phyloP scores from a whole-genome alignment of 768 basidiomycete genomes.

The Leccinum fibrillosum region DNA sequence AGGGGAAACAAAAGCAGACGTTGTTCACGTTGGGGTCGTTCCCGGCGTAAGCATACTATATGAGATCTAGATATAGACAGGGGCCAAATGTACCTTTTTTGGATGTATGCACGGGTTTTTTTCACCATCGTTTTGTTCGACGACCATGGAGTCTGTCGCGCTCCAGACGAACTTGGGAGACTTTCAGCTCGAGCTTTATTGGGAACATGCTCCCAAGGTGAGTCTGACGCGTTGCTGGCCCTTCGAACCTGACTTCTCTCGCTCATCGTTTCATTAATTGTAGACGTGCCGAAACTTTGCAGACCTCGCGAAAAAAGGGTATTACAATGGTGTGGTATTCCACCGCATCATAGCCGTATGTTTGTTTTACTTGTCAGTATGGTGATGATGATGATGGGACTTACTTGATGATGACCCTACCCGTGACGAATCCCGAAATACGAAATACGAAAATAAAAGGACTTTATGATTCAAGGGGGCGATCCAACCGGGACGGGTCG shows the following conservation, averaged over 20 bases:
- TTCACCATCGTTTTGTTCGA: not conserved
- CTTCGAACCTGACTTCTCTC: not conserved
- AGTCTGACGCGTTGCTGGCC: not conserved
- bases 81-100: not conserved
- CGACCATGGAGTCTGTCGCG: not conserved
- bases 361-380: too few relatives aligned
- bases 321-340: not conserved
- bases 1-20: slow-evolving; percentile 83
- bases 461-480: not conserved
- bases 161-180: not conserved
- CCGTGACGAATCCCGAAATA: too few relatives aligned
- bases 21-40: slow-evolving; percentile 65
- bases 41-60: slow-evolving; percentile 28
- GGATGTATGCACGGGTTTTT: not conserved
- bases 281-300: not conserved
- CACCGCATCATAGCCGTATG: not conserved
- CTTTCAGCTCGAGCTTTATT: not conserved
- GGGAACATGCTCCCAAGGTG: not conserved
- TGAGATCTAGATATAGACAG: not conserved
- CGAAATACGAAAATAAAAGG: not conserved
- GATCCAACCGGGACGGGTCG: not conserved
- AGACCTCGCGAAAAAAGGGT: not conserved
- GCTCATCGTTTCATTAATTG: not conserved
- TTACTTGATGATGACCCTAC: too few relatives aligned
- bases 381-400: too few relatives aligned